Conservation (phyloP, 306 rosid species). For the Comarum palustre region DNA sequence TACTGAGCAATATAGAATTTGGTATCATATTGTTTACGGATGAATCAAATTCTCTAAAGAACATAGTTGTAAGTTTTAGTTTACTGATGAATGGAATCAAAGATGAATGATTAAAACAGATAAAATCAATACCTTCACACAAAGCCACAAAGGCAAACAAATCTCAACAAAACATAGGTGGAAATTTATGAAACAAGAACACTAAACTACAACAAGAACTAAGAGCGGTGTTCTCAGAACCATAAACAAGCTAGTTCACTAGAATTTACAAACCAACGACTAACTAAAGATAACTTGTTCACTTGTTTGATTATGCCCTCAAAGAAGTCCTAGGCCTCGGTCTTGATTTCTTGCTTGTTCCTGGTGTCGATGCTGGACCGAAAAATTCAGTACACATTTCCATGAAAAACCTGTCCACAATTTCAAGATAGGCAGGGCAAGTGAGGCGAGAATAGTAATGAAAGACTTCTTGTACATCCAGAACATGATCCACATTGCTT, state of each 20-base stretch:
- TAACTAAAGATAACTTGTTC: neutral
- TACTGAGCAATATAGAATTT: neutral
- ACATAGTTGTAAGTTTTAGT: neutral
- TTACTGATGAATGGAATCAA: neutral
- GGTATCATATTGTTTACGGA: neutral
- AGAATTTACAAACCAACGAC: neutral
- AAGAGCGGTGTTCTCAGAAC: neutral
- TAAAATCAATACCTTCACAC: neutral
- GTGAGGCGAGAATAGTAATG: constrained; percentile 79
- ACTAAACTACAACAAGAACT: neutral
- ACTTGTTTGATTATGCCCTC: constrained; percentile 16
- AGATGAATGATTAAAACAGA: neutral
- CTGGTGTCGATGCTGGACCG: constrained; percentile 32
- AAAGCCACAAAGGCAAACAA: neutral
- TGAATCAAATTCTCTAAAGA: neutral
- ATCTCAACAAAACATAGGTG: neutral
- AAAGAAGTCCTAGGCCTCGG: constrained; percentile 30
- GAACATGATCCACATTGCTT: constrained; percentile 61
- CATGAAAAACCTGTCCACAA: constrained; percentile 77
- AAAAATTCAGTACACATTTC: constrained; percentile 63
- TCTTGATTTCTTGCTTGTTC: constrained; percentile 36
- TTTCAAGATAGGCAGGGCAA: constrained; percentile 76
- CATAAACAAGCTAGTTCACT: neutral
- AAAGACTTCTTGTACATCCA: constrained; percentile 88
- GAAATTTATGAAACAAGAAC: constrained; percentile 7